Evolutionary conservation across 2,329 filamentous ascomycete genomes (phyloP).

Genomic region (Colletotrichum eremochloae): DNA sequence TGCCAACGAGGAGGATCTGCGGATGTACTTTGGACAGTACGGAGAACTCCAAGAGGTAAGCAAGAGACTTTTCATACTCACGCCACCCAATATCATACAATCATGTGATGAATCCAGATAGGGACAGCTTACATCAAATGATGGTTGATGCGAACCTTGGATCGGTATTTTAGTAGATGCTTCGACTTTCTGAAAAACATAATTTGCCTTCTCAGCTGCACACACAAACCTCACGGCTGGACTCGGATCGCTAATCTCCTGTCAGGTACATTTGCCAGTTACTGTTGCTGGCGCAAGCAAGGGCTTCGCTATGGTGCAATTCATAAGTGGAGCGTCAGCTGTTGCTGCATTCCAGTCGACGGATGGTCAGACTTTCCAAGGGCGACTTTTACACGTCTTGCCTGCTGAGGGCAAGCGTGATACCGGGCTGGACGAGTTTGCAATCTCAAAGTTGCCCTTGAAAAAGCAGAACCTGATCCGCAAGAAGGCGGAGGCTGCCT

Average conservation of each 20-base stretch:
- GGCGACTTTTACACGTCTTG: slow-evolving; percentile 90
- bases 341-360: slow-evolving; percentile 82
- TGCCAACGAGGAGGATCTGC: slow-evolving; percentile 81
- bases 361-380: slow-evolving; percentile 91
- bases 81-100: slow-evolving; percentile 22
- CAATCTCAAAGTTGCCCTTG: slow-evolving; percentile 89
- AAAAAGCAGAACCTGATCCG: slow-evolving; percentile 95
- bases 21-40: slow-evolving; percentile 77
- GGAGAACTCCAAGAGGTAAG: slow-evolving; percentile 91
- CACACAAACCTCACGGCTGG: slow-evolving; percentile 5
- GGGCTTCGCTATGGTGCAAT: slow-evolving; percentile 91
- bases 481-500: slow-evolving; percentile 83
- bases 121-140: slow-evolving; percentile 96
- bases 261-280: slow-evolving; percentile 87
- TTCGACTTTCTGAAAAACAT: slow-evolving; percentile 81
- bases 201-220: slow-evolving; percentile 50
- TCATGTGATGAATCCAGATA: slow-evolving; percentile 96
- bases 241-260: slow-evolving; percentile 45
- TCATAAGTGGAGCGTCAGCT: slow-evolving; percentile 77
- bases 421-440: slow-evolving; percentile 86
- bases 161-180: slow-evolving; percentile 99
- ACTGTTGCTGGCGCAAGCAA: slow-evolving; percentile 82
- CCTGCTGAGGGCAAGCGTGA: slow-evolving; percentile 87
- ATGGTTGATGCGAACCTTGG: slow-evolving; percentile 92
- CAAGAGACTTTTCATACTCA: slow-evolving; percentile 46